phyloP scores from a whole-genome alignment of 306 rosid genomes.

The Pterocarpus macrocarpus region DNA sequence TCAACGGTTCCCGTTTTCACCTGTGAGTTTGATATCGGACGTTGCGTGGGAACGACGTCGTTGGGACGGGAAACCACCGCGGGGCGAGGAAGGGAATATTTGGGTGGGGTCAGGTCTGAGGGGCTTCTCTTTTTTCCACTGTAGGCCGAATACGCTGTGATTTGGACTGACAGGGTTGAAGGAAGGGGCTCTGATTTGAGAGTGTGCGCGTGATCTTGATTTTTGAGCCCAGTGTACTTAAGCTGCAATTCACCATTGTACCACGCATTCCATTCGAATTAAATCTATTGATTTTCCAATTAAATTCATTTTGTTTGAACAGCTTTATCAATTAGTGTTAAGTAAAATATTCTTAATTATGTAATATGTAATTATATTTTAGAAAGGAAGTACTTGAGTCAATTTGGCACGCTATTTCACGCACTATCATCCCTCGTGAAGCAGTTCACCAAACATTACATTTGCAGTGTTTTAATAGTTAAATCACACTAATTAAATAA shows the following conservation, averaged over 20 bases:
- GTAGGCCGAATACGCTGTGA: slow-evolving; percentile 28
- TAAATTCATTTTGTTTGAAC: neutral
- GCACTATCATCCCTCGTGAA: too few species aligned
- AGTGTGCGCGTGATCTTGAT: slow-evolving; percentile 7
- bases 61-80: neutral
- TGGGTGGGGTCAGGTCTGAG: slow-evolving; percentile 42
- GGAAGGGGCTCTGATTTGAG: neutral
- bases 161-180: slow-evolving; percentile 9
- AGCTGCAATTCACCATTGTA: neutral
- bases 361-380: too few species aligned
- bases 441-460: too few species aligned
- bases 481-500: too few species aligned
- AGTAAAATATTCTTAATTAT: neutral
- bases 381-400: too few species aligned
- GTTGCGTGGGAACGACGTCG: slow-evolving; percentile 46
- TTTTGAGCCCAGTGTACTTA: slow-evolving; percentile 4
- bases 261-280: neutral
- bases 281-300: slow-evolving; percentile 14
- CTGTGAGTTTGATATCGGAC: slow-evolving; percentile 14
- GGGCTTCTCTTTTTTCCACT: slow-evolving; percentile 3
- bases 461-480: too few species aligned
- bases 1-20: slow-evolving; percentile 95
- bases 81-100: slow-evolving; percentile 34
- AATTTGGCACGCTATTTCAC: too few species aligned
- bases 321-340: neutral